These are phyloP conservation scores for Hanseniaspora singularis DNA, from an alignment of 805 yeast genomes.

Conservation along the genomic window DNA sequence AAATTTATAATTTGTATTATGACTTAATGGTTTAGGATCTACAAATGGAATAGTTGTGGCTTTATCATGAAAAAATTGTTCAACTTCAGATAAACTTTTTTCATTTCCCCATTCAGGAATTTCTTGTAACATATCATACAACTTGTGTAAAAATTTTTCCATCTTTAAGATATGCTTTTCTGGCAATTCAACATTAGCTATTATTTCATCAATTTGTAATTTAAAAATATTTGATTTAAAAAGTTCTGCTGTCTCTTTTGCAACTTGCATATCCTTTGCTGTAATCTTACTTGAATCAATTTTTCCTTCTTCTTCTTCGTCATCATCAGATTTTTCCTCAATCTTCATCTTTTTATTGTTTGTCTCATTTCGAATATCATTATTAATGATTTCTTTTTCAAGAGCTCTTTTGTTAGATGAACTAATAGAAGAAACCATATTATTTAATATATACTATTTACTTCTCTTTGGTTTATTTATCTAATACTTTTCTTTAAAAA, in stretches of 20 bases:
- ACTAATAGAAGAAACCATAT: constrained; percentile 4
- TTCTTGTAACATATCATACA: constrained; percentile 54
- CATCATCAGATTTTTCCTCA: constrained; percentile 15
- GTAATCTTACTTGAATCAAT: constrained; percentile 25
- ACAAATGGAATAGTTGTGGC: constrained; percentile 68
- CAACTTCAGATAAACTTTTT: constrained; percentile 48
- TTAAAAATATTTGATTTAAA: constrained; percentile 94
- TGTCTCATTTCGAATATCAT: constrained; percentile 15
- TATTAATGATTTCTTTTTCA: background rate
- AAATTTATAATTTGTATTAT: constrained; percentile 56
- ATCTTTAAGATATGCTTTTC: constrained; percentile 53
- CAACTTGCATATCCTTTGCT: constrained; percentile 78
- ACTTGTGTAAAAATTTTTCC: constrained; percentile 62
- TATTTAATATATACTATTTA: too few relatives aligned
- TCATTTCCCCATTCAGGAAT: constrained; percentile 44
- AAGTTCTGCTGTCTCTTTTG: constrained; percentile 85
- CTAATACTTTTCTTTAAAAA: too few relatives aligned
- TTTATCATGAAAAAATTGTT: constrained; percentile 38
- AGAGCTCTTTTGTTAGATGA: constrained; percentile 14
- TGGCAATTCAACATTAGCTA: constrained; percentile 66
- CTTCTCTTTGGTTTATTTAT: too few relatives aligned
- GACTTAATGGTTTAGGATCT: constrained; percentile 65
- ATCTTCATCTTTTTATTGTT: constrained; percentile 4
- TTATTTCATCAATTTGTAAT: constrained; percentile 81
- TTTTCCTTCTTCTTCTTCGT: constrained; percentile 16